Evolutionary conservation across 2,329 filamentous ascomycete species (phyloP).

Genomic region (Xylariaceae sp.): DNA sequence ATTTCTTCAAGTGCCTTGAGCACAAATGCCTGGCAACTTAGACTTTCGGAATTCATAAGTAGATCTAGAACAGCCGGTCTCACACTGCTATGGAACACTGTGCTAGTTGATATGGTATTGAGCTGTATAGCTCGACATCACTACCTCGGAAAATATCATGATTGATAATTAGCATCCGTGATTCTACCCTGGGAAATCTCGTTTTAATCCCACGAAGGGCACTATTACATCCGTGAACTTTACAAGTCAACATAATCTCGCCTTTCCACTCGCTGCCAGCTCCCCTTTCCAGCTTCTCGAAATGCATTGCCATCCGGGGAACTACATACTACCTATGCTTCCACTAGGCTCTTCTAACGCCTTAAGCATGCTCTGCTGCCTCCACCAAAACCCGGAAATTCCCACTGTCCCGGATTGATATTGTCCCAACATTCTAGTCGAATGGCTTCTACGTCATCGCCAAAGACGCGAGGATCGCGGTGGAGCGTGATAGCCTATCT

Average conservation of each 20-base stretch:
- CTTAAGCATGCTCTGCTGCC: slow-evolving; percentile 7
- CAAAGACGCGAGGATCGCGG: slow-evolving; percentile 1
- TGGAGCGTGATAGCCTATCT: slow-evolving; percentile 8
- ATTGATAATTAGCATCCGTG: too few species aligned
- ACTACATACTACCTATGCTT: slow-evolving; percentile 8
- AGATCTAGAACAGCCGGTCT: too few species aligned
- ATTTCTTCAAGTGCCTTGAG: too few species aligned
- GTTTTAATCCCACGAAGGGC: too few species aligned
- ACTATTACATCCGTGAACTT: too few species aligned
- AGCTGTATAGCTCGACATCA: too few species aligned
- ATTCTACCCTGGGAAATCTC: too few species aligned
- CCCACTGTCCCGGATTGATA: slow-evolving; percentile 7
- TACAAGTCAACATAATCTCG: slow-evolving; percentile 8
- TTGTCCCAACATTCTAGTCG: slow-evolving; percentile 11
- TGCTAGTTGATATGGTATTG: too few species aligned
- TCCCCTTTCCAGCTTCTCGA: slow-evolving; percentile 4
- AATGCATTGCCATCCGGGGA: slow-evolving; percentile 2
- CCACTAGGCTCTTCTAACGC: slow-evolving; percentile 3
- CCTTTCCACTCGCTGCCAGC: slow-evolving; percentile 6
- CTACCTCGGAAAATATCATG: too few species aligned
- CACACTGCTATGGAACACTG: too few species aligned
- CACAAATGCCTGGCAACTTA: too few species aligned
- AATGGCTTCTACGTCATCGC: slow-evolving; percentile 3
- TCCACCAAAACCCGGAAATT: slow-evolving; percentile 11
- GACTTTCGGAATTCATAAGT: too few species aligned